Percentiles rank a stretch among this genome's conserved stretches.
These are phyloP conservation scores for Phialophora tarda DNA, from an alignment of 2,329 filamentous ascomycete genomes.

Conservation along the genomic window DNA sequence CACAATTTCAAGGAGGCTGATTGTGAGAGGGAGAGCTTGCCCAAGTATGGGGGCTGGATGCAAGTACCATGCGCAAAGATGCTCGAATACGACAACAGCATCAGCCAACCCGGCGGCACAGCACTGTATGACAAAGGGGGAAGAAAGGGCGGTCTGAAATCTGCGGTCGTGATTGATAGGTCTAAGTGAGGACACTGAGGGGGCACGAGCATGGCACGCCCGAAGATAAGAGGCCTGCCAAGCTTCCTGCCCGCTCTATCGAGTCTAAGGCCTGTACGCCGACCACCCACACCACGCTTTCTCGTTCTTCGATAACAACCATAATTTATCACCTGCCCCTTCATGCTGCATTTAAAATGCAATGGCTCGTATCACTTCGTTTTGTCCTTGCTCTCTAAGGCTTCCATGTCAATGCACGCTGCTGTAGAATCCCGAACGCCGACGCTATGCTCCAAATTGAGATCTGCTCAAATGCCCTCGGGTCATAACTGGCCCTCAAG, in stretches of 20 bases:
- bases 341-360: constrained; percentile 7
- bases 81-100: background rate
- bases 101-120: too few species aligned
- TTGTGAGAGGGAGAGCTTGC: background rate
- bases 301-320: constrained; percentile 15
- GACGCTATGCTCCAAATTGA: constrained; percentile 36
- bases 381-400: constrained; percentile 17
- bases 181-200: background rate
- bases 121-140: background rate
- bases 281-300: background rate
- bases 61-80: background rate
- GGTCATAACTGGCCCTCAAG: constrained; percentile 20
- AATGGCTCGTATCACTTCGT: constrained; percentile 27
- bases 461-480: background rate
- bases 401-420: constrained; percentile 19
- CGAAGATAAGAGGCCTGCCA: constrained; percentile 2
- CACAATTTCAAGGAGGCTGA: background rate
- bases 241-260: background rate
- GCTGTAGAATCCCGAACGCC: constrained; percentile 35
- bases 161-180: constrained; percentile 17
- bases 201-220: background rate
- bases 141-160: constrained; percentile 11
- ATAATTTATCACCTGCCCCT: constrained; percentile 14
- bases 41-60: background rate
- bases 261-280: background rate